Base-by-base conservation (phyloP, 306 rosid genomes). In the Corylus americana region DNA sequence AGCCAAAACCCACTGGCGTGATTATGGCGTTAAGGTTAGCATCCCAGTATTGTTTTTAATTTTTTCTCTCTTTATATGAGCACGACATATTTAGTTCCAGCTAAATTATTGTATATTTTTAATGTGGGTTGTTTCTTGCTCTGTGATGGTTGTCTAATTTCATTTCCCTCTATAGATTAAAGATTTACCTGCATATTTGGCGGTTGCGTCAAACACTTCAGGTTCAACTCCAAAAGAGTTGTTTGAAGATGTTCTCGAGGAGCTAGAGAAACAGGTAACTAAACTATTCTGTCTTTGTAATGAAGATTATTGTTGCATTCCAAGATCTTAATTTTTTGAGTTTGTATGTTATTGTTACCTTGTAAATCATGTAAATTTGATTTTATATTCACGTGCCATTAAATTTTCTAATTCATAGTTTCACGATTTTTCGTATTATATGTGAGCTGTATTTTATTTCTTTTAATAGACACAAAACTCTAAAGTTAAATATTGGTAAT, bases 171-270 rank as follows among this genome's bases (percentile, higher is more conserved):
- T 81, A 74, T 80, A 92, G 97, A 88, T 91, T 59, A 94, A 91
- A 78, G 98, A 94, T 82, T 77, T 89, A 74, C 97, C 89, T 76
- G 86, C 91, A 64, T 94, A 91, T 85, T 11, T 82, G 64, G 98
- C 93, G 42, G 97, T 88, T 74, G 90, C 91, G 59, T 88, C 94
- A 83, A 94, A 94, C 83, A 89, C 88, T 66, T 89, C 97, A 11
- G 98, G 98, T 76, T 88, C 97, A 83, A 94, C 94, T 79, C 87
- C 98, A 14, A 94, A 94, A 80, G 97, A 92, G 77, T 85, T 94
- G 76, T 94, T 89, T 78, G 97, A 91, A 84, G 98, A 92, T 87
- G 92, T 89, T 81, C 89, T 85, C 42, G 97, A 94, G 84, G 98
- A 92, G 82, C 88, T 94, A 25, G 90, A 87, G 73, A 92, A 94